Evolutionary conservation across 208 protist species (phyloP).

Genomic region (Wallacemonas collosoma): DNA sequence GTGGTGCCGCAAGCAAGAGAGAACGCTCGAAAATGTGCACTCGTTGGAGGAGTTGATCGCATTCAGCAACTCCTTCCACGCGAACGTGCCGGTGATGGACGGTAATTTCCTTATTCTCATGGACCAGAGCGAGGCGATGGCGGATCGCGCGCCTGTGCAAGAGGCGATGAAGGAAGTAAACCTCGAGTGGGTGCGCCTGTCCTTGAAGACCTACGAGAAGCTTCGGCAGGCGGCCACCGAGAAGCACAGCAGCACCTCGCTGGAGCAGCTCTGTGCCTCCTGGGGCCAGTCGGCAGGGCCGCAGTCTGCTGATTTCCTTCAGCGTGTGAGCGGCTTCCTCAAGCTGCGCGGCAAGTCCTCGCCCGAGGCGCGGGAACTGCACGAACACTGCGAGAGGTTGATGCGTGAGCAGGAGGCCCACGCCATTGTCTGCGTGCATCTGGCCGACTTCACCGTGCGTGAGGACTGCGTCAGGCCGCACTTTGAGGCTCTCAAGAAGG

Average conservation of each 20-base stretch:
- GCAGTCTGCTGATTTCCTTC: constrained; percentile 16
- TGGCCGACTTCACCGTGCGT: constrained; percentile 71
- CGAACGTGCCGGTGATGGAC: constrained; percentile 84
- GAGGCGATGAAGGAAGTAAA: constrained; percentile 77
- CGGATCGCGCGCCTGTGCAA: constrained; percentile 37
- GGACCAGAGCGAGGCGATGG: constrained; percentile 69
- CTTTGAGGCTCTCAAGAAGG: constrained; percentile 51
- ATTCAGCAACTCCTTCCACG: constrained; percentile 71
- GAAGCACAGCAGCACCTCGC: constrained; percentile 28
- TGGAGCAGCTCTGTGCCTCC: constrained; percentile 51
- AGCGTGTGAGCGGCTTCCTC: constrained; percentile 19
- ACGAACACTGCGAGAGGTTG: constrained; percentile 42
- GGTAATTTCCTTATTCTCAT: constrained; percentile 86
- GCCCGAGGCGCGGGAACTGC: constrained; percentile 11
- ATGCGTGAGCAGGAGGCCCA: constrained; percentile 51
- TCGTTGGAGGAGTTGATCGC: constrained; percentile 53
- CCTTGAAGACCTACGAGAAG: constrained; percentile 64
- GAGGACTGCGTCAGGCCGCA: constrained; percentile 70
- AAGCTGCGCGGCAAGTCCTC: constrained; percentile 20
- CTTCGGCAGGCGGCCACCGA: constrained; percentile 40
- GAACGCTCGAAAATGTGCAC: constrained; percentile 57
- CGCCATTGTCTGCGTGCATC: constrained; percentile 60
- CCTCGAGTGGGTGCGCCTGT: constrained; percentile 57
- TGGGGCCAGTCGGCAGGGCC: constrained; percentile 38
- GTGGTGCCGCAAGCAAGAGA: constrained; percentile 83